Conservation (phyloP, 768 basidiomycete species). For the Lactarius psammicola region DNA sequence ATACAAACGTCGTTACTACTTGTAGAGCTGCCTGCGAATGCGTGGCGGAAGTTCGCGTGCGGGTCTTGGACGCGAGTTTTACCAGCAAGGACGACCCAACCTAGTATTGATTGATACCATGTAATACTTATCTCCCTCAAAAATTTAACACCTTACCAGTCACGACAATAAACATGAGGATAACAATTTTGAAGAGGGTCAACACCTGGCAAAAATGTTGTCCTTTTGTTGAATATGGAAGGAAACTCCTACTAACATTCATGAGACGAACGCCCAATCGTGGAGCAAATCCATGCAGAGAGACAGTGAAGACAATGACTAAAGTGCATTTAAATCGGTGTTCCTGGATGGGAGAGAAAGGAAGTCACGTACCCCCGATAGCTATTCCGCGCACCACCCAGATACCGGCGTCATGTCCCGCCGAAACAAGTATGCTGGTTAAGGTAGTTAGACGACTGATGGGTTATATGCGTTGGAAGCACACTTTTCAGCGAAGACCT, state of each 20-base stretch:
- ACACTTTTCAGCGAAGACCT: slow-evolving; percentile 37
- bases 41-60: slow-evolving; percentile 53
- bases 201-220: slow-evolving; percentile 38
- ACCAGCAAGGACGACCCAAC: slow-evolving; percentile 61
- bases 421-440: slow-evolving; percentile 49
- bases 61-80: slow-evolving; percentile 57
- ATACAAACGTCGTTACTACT: slow-evolving; percentile 47
- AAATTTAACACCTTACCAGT: slow-evolving; percentile 37
- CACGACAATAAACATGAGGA: slow-evolving; percentile 54
- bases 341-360: not conserved
- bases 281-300: slow-evolving; percentile 54
- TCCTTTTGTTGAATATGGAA: not conserved
- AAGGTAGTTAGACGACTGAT: not conserved
- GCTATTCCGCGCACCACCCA: slow-evolving; percentile 62
- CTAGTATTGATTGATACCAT: slow-evolving; percentile 30
- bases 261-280: slow-evolving; percentile 49
- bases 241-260: slow-evolving; percentile 41
- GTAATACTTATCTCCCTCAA: not conserved
- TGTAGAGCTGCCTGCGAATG: slow-evolving; percentile 54
- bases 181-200: slow-evolving; percentile 52
- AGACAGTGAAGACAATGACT: slow-evolving; percentile 52
- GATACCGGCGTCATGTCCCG: slow-evolving; percentile 39
- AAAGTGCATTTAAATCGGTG: not conserved
- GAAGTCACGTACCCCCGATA: slow-evolving; percentile 44
- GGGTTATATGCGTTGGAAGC: not conserved